Percentiles rank a stretch among this genome's conserved stretches.
phyloP scores from a whole-genome alignment of 257 asterid genomes.

The Asclepias syriaca region DNA sequence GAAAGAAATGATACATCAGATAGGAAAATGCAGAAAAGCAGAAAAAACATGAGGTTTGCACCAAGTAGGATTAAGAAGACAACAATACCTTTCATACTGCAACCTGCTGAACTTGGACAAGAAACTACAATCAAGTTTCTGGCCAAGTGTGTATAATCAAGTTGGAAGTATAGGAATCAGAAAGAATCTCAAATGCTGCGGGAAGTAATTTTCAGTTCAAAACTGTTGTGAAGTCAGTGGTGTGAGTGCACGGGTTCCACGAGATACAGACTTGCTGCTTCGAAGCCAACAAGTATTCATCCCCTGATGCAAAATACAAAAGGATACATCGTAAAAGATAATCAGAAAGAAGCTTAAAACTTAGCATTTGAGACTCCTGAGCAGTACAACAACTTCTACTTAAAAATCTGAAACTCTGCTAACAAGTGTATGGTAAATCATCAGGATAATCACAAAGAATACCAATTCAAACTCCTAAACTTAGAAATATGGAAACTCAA shows the following conservation, averaged over 20 bases:
- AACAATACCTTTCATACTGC: slow-evolving; percentile 25
- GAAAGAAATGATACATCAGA: slow-evolving; percentile 6
- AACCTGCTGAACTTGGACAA: slow-evolving; percentile 12
- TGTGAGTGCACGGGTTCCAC: slow-evolving; percentile 28
- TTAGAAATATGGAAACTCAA: neutral
- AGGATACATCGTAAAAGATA: slow-evolving; percentile 12
- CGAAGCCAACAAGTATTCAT: slow-evolving; percentile 55
- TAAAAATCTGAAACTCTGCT: neutral
- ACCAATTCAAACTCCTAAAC: neutral
- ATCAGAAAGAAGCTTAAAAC: neutral
- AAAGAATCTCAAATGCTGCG: slow-evolving; percentile 7
- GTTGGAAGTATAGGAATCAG: slow-evolving; percentile 14
- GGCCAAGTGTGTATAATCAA: slow-evolving; percentile 1
- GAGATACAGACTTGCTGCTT: slow-evolving; percentile 43
- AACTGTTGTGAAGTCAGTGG: slow-evolving; percentile 17
- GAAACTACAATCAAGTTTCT: neutral
- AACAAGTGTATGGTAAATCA: neutral
- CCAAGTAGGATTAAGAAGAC: neutral
- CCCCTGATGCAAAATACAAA: slow-evolving; percentile 35
- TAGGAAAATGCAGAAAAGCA: neutral
- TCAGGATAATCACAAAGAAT: neutral
- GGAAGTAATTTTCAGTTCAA: slow-evolving; percentile 7
- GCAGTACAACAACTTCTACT: neutral
- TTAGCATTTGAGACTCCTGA: neutral
- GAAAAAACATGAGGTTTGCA: neutral